These are phyloP conservation scores for bread wheat (Triticum aestivum) DNA, from an alignment of 176 grass and related monocot species.

Conservation along the genomic window IWGSC_CS_RefSeq_v2.1 NC_057798.1:791211111-791211610, in stretches of 20 bases:
- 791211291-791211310: neutral
- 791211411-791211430: neutral
- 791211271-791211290: neutral
- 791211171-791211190: slow-evolving; percentile 50
- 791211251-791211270: slow-evolving; percentile 13
- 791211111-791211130: neutral
- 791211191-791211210: slow-evolving; percentile 1
- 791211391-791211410: neutral
- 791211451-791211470: neutral
- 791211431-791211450: neutral
- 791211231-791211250: slow-evolving; percentile 14
- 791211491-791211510: slow-evolving; percentile 27
- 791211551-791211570: slow-evolving; percentile 83
- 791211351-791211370: neutral
- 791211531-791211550: slow-evolving; percentile 94
- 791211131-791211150: neutral
- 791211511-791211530: slow-evolving; percentile 98
- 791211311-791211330: neutral
- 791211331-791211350: neutral
- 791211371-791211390: neutral
- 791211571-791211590: slow-evolving; percentile 41
- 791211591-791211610: slow-evolving; percentile 69
- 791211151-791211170: neutral
- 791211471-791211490: neutral
- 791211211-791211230: neutral